Conservation (phyloP, 371 early-diverging fungal species). For the Actinomortierella wolfii region DNA sequence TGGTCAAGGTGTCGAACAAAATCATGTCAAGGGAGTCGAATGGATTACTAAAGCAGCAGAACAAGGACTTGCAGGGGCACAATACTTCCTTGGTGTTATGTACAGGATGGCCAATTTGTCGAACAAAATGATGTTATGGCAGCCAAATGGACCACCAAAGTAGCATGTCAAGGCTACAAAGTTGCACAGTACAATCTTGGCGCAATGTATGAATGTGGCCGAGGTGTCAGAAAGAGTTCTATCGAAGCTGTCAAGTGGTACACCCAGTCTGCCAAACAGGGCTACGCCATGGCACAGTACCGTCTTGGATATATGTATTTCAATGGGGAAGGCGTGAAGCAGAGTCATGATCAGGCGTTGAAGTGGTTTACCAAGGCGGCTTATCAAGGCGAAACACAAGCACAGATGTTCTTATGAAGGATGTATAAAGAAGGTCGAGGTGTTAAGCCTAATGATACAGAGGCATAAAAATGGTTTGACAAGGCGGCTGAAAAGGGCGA, state of each 20-base stretch:
- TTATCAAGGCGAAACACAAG: constrained; percentile 64
- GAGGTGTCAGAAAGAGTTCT: constrained; percentile 71
- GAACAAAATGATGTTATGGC: constrained; percentile 66
- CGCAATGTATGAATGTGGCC: constrained; percentile 84
- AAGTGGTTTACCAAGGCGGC: constrained; percentile 76
- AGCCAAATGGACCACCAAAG: constrained; percentile 68
- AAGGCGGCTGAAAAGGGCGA: constrained; percentile 68
- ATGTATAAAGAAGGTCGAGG: constrained; percentile 87
- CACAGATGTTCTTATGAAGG: constrained; percentile 66
- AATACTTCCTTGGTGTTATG: constrained; percentile 87
- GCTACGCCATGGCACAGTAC: constrained; percentile 84
- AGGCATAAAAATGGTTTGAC: constrained; percentile 72
- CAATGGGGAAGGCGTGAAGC: constrained; percentile 72
- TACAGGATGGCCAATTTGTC: constrained; percentile 83
- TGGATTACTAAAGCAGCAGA: constrained; percentile 73
- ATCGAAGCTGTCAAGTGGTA: constrained; percentile 77
- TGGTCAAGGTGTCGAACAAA: constrained; percentile 73
- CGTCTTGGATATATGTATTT: constrained; percentile 79
- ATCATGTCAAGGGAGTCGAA: constrained; percentile 64
- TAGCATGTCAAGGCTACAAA: constrained; percentile 79
- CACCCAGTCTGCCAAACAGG: constrained; percentile 68
- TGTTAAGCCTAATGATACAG: constrained; percentile 63
- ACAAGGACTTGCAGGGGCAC: constrained; percentile 70
- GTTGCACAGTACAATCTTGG: constrained; percentile 83
- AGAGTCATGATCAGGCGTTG: constrained; percentile 70